phyloP scores from a whole-genome alignment of 129 eudicot genomes.

The Artemisia argyi region DNA sequence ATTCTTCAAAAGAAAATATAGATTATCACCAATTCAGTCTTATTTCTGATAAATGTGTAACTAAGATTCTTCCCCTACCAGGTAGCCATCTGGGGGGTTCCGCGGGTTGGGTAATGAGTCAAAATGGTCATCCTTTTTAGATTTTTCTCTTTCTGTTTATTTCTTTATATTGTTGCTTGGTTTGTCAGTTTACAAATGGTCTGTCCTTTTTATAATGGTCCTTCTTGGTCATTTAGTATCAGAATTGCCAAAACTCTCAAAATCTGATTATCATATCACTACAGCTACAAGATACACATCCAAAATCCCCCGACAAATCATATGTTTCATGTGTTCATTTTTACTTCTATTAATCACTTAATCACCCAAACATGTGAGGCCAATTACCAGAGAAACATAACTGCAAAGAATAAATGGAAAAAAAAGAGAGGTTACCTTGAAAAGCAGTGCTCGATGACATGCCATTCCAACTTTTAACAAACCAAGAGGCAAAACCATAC shows the following conservation, averaged over 20 bases:
- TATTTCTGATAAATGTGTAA: background rate
- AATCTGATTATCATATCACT: background rate
- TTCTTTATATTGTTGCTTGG: too few species aligned
- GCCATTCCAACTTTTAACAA: slow-evolving; percentile 81
- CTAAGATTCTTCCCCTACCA: background rate
- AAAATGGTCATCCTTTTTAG: too few species aligned
- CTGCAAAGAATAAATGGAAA: background rate
- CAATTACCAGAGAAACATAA: background rate
- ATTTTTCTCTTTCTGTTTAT: too few species aligned
- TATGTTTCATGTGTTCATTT: background rate
- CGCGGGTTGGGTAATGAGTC: too few species aligned
- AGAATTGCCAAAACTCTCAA: background rate
- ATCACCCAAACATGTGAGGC: background rate
- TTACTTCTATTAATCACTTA: background rate
- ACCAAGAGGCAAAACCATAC: slow-evolving; percentile 93
- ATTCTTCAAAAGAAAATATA: background rate
- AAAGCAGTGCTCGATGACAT: slow-evolving; percentile 88
- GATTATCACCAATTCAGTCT: background rate
- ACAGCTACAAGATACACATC: slow-evolving; percentile 8
- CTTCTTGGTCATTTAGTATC: background rate
- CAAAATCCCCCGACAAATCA: background rate
- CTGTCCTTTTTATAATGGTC: background rate
- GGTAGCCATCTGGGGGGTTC: too few species aligned
- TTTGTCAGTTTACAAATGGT: too few species aligned
- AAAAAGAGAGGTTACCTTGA: slow-evolving; percentile 59